These are phyloP conservation scores for Hysterangium stoloniferum DNA, from an alignment of 768 basidiomycete species.

Conservation along the genomic window DNA sequence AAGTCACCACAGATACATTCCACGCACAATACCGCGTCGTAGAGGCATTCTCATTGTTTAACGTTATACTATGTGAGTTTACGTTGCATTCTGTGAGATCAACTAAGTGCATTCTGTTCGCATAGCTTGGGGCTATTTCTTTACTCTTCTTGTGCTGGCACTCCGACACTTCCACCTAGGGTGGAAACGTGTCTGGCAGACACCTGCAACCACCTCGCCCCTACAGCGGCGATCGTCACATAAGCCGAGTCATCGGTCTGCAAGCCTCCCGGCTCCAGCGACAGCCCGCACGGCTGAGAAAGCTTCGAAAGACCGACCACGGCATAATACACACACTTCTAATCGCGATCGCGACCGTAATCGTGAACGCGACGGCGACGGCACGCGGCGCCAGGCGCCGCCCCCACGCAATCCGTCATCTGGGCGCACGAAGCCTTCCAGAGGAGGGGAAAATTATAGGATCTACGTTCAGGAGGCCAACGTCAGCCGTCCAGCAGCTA, in stretches of 20 bases:
- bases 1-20: constrained; percentile 80
- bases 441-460: constrained; percentile 6
- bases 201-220: constrained; percentile 51
- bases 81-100: constrained; percentile 35
- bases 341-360: no score
- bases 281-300: constrained; percentile 19
- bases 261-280: constrained; percentile 36
- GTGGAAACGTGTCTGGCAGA: constrained; percentile 53
- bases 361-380: constrained; percentile 32
- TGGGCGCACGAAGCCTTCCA: neutral
- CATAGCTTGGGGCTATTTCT: constrained; percentile 42
- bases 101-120: constrained; percentile 21
- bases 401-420: constrained; percentile 1
- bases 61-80: constrained; percentile 57
- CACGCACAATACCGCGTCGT: constrained; percentile 85
- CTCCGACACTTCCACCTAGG: constrained; percentile 37
- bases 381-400: constrained; percentile 7
- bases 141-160: constrained; percentile 37
- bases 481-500: constrained; percentile 4
- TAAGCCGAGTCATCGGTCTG: constrained; percentile 17
- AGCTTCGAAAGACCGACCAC: constrained; percentile 19
- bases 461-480: constrained; percentile 9
- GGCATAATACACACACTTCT: constrained; percentile 35
- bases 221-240: constrained; percentile 13
- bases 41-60: constrained; percentile 73